Conservation (phyloP, 1,139 yeast species). For the Kodamaea plutei region DNA sequence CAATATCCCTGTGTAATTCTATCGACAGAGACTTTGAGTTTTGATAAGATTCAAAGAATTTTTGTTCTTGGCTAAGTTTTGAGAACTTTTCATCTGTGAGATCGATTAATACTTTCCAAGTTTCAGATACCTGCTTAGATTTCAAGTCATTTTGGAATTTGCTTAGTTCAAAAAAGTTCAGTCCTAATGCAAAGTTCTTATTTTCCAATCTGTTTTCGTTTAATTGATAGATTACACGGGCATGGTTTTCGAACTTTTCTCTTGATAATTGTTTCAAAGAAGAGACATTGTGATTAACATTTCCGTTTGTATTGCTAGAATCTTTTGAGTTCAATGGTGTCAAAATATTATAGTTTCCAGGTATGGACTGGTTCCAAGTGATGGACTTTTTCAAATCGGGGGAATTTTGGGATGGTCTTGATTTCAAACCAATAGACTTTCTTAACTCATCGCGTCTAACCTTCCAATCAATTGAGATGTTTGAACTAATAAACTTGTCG, state of each 20-base stretch:
- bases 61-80: constrained; percentile 42
- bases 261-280: constrained; percentile 35
- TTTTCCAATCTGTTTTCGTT: constrained; percentile 63
- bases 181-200: constrained; percentile 46
- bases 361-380: constrained; percentile 36
- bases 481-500: constrained; percentile 69
- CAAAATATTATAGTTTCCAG: constrained; percentile 32
- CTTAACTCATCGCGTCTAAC: constrained; percentile 69
- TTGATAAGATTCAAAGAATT: constrained; percentile 37
- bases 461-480: constrained; percentile 80
- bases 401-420: constrained; percentile 14
- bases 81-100: constrained; percentile 35
- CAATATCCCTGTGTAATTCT: constrained; percentile 45
- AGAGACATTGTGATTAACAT: constrained; percentile 15
- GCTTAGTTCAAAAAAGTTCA: constrained; percentile 51
- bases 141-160: constrained; percentile 50
- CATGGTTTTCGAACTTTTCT: constrained; percentile 70
- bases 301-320: constrained; percentile 6
- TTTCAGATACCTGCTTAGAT: constrained; percentile 60
- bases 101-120: constrained; percentile 55
- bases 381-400: constrained; percentile 21
- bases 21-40: constrained; percentile 12
- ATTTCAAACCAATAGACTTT: constrained; percentile 52
- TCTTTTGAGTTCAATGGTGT: constrained; percentile 25
- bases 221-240: constrained; percentile 63